phyloP scores from a whole-genome alignment of 2,329 filamentous ascomycete species.

The Talaromyces sp. region DNA sequence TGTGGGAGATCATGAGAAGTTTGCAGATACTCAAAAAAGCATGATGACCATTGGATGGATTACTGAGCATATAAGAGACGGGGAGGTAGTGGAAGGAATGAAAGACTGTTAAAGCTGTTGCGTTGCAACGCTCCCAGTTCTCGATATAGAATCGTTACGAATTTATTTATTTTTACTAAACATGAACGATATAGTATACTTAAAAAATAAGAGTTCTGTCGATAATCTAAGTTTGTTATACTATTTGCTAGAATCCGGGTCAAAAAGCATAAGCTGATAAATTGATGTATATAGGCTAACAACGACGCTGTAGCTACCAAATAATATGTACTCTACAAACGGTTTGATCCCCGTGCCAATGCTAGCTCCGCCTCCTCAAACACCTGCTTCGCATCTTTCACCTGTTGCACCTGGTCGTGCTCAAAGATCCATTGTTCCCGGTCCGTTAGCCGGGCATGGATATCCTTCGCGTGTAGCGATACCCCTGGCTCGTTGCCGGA shows the following conservation, averaged over 20 bases:
- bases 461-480: not conserved
- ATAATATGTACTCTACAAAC: no score
- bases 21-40: conserved; percentile 47
- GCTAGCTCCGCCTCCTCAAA: not conserved
- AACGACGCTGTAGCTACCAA: no score
- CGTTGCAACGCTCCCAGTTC: no score
- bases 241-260: no score
- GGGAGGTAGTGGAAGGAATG: conserved; percentile 21
- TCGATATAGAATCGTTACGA: no score
- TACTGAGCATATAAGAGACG: conserved; percentile 38
- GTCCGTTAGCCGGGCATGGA: not conserved
- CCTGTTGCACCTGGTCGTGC: not conserved
- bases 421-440: not conserved
- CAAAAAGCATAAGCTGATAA: no score
- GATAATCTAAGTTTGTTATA: no score
- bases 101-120: not conserved
- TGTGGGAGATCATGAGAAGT: conserved; percentile 45
- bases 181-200: no score
- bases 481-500: not conserved
- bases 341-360: not conserved
- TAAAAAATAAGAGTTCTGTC: no score
- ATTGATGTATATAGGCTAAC: no score
- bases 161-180: no score
- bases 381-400: not conserved
- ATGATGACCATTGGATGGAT: conserved; percentile 49